Conservation (phyloP, 2,329 filamentous ascomycete genomes). For the Fusarium goolgardi region DNA sequence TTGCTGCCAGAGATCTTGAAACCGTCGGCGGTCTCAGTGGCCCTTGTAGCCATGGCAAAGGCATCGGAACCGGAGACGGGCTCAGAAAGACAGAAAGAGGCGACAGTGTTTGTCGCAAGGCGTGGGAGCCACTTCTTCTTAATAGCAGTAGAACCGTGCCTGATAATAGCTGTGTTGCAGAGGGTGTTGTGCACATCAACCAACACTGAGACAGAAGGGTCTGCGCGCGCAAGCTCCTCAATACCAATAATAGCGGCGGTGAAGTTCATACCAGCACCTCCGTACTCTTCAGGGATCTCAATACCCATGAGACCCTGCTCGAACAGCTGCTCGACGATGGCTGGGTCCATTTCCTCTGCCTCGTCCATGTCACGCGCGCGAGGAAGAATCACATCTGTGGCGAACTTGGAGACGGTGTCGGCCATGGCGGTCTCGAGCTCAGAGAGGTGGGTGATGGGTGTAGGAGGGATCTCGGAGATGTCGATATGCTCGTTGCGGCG, state of each 20-base stretch:
- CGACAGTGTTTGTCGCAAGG: conserved; percentile 89
- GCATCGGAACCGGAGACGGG: conserved; percentile 94
- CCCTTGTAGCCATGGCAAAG: conserved; percentile 93
- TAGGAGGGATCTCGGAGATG: conserved; percentile 83
- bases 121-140: conserved; percentile 91
- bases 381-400: conserved; percentile 86
- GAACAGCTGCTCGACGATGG: conserved; percentile 90
- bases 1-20: conserved; percentile 92
- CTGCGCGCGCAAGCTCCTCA: conserved; percentile 92
- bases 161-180: conserved; percentile 92
- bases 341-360: conserved; percentile 90
- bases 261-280: conserved; percentile 98
- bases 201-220: conserved; percentile 94
- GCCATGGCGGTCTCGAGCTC: conserved; percentile 91
- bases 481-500: conserved; percentile 64
- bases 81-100: conserved; percentile 93
- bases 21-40: conserved; percentile 82
- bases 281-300: conserved; percentile 97
- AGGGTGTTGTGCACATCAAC: conserved; percentile 98
- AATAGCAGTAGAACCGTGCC: conserved; percentile 79
- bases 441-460: conserved; percentile 91
- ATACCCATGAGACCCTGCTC: conserved; percentile 98
- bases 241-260: conserved; percentile 95
- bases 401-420: conserved; percentile 91
- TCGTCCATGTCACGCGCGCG: conserved; percentile 98